Conservation (phyloP, 1,284 basidiomycete species). For the Cystobasidiaceae sp. region DNA sequence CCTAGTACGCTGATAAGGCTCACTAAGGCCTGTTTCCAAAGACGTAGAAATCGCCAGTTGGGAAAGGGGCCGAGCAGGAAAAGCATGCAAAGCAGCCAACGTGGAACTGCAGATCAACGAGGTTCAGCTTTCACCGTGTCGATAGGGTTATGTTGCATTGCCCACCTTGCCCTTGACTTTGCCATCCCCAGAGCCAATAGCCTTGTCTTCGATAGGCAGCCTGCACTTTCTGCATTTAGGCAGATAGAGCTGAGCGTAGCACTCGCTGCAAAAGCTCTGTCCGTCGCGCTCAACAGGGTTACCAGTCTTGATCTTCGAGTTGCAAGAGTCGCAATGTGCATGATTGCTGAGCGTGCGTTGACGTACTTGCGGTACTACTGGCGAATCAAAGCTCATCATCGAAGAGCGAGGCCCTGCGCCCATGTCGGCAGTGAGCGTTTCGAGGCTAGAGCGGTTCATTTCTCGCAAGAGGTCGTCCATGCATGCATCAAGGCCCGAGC, state of each 20-base stretch:
- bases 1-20: neutral
- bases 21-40: slow-evolving; percentile 38
- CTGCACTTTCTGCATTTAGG: slow-evolving; percentile 44
- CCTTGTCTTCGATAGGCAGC: slow-evolving; percentile 40
- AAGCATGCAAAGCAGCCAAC: slow-evolving; percentile 41
- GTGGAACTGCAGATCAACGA: slow-evolving; percentile 32
- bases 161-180: slow-evolving; percentile 43
- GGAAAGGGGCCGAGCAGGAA: slow-evolving; percentile 38
- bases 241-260: slow-evolving; percentile 43
- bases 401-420: neutral
- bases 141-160: neutral
- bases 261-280: slow-evolving; percentile 37
- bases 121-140: neutral
- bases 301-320: neutral
- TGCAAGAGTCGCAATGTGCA: slow-evolving; percentile 11
- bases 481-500: slow-evolving; percentile 1
- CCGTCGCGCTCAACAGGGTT: slow-evolving; percentile 16
- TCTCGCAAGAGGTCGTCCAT: slow-evolving; percentile 21
- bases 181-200: slow-evolving; percentile 42
- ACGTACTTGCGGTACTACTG: neutral
- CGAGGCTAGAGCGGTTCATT: slow-evolving; percentile 23
- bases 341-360: neutral
- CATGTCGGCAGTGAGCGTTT: neutral
- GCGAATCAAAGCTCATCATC: neutral
- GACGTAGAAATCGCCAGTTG: slow-evolving; percentile 42